These are phyloP conservation scores for Mycena rosella DNA, from an alignment of 768 basidiomycete species.

Conservation along the genomic window DNA sequence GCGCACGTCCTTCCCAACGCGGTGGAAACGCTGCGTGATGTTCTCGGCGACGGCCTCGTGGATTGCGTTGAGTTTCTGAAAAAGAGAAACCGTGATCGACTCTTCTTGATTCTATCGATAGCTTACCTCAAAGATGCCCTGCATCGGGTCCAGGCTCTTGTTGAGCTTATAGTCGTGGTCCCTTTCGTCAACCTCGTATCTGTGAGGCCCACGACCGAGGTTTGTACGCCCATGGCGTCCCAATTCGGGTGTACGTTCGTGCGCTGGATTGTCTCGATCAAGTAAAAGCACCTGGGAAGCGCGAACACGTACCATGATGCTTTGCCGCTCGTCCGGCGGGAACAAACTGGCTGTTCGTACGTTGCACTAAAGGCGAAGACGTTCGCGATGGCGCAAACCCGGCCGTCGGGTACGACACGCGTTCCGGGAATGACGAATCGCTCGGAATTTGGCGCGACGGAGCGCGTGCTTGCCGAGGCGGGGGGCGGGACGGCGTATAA, in stretches of 20 bases:
- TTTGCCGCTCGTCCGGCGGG: constrained; percentile 5
- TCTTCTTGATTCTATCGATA: neutral
- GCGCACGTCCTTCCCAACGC: constrained; percentile 60
- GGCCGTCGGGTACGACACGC: constrained; percentile 15
- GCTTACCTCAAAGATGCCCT: constrained; percentile 60
- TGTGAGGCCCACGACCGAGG: constrained; percentile 15
- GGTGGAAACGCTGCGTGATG: constrained; percentile 61
- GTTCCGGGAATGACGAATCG: constrained; percentile 32
- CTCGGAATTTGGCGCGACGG: neutral
- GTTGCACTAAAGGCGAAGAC: constrained; percentile 17
- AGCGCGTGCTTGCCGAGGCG: constrained; percentile 8
- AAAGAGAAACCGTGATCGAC: neutral
- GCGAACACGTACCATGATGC: constrained; percentile 1
- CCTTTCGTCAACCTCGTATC: constrained; percentile 11
- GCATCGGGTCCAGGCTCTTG: constrained; percentile 30
- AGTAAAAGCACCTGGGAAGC: too few species aligned
- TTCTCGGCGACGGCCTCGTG: constrained; percentile 61
- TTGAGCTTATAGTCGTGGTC: constrained; percentile 21
- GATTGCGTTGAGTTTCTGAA: constrained; percentile 64
- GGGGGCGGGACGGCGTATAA: neutral
- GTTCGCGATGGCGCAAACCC: constrained; percentile 29
- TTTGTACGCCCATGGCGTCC: constrained; percentile 3
- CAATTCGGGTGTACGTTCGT: constrained; percentile 21
- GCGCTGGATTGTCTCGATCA: constrained; percentile 1
- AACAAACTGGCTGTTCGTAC: constrained; percentile 1